Evolutionary conservation across 768 basidiomycete genomes (phyloP), one percentile per base, ranked within the genome.

Genomic region (Leucocoprinus birnbaumii): DNA sequence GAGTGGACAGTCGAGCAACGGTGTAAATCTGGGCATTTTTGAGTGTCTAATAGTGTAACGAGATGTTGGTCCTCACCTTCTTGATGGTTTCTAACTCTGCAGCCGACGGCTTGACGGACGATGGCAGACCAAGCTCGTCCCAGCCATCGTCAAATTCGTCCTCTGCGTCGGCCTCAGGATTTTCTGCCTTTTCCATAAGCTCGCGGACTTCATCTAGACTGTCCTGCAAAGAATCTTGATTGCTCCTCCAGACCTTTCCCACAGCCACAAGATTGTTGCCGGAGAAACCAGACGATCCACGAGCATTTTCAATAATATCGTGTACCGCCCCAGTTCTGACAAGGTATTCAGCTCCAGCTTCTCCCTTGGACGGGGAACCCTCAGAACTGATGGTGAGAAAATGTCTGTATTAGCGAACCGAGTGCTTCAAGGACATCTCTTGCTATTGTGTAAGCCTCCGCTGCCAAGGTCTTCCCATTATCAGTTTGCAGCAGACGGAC

Each of bases 151-250:
- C 75, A 48, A 67, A 62, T n/a, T 60, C 66, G 13, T 71, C 72
- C 4, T 70, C 67, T 11, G 68, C 66, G 11, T 67, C 59, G 5
- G 61, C 60, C 9, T 63, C 66, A 13, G 61, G 63, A 31, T 67
- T 65, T 10, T 64, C 70, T 24, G 77, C 67, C 25, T 77, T 69
- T 52, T 83, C 69, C 72, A 89, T 79, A 21, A 9, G 42, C 50
- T 76, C 77, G 25, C 70, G 69, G 11, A 87, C 68, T 60, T 92
- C 89, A 2, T 73, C 66, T 19, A 84, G 62, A 4, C 76, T 83
- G 62, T 92, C 89, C 21, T 79, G 75, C 48, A 92, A 66, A 40
- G 84, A 77, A 3, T 71, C 83, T 27, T 75, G 72, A 62, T 88
- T 79, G 14, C 72, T 68, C 8, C 62, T 59, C 78, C 84, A 85